These are phyloP conservation scores for Phytophthora cryptogea DNA, from an alignment of 352 stramenopile genomes.

Conservation along the genomic window DNA sequence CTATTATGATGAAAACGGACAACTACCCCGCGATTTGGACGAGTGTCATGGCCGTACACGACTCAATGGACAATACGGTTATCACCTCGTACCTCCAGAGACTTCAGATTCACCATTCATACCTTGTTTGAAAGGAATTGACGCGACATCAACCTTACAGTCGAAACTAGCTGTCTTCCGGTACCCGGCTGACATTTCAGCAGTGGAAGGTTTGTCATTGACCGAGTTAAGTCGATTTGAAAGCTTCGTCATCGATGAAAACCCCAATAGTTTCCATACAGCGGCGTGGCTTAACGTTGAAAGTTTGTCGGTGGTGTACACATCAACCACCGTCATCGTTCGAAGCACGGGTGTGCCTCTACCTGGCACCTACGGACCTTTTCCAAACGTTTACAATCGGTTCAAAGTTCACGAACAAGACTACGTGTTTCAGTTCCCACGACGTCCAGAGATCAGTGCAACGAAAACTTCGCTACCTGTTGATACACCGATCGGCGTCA, in stretches of 20 bases:
- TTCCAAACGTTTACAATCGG: conserved; percentile 69
- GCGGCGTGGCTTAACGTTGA: conserved; percentile 61
- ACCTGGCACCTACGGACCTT: conserved; percentile 50
- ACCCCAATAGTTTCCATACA: conserved; percentile 20
- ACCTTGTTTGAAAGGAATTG: conserved; percentile 61
- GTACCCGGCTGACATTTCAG: conserved; percentile 47
- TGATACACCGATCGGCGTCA: conserved; percentile 62
- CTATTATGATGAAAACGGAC: conserved; percentile 50
- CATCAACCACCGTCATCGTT: conserved; percentile 55
- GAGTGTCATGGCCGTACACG: conserved; percentile 57
- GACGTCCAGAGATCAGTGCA: conserved; percentile 35
- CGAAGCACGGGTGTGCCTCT: conserved; percentile 59
- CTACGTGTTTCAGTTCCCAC: conserved; percentile 69
- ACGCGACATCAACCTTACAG: conserved; percentile 16
- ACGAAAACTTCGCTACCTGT: conserved; percentile 37
- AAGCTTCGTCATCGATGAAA: conserved; percentile 60
- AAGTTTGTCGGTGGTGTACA: conserved; percentile 55
- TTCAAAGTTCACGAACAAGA: conserved; percentile 53
- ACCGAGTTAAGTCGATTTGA: conserved; percentile 52
- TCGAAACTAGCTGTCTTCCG: conserved; percentile 48
- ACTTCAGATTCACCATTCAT: conserved; percentile 38
- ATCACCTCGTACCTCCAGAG: conserved; percentile 43
- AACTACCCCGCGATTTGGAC: conserved; percentile 50
- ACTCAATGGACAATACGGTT: conserved; percentile 54
- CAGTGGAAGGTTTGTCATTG: conserved; percentile 54